Conservation (phyloP, 306 rosid genomes). For the Fragaria nilgerrensis region DNA sequence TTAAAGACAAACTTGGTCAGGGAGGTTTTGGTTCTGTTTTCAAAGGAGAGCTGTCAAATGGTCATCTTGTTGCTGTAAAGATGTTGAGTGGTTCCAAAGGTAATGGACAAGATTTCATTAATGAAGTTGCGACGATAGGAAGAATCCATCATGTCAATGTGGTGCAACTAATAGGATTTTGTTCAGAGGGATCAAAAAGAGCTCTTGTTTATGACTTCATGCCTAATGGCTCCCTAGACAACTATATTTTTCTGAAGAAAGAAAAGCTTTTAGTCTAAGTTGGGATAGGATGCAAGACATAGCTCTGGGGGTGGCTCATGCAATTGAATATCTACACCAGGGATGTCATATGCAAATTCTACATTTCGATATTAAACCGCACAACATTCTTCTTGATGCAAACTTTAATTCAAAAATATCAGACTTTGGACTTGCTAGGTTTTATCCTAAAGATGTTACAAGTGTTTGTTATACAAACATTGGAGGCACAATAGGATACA, state of each 20-base stretch:
- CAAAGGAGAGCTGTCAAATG: conserved; percentile 11
- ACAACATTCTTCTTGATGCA: conserved; percentile 14
- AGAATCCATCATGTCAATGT: conserved; percentile 13
- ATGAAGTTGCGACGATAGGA: conserved; percentile 6
- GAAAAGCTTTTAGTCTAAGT: background rate
- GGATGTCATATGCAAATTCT: conserved; percentile 16
- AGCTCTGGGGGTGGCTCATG: conserved; percentile 5
- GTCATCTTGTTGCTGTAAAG: conserved; percentile 14
- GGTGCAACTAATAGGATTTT: conserved; percentile 6
- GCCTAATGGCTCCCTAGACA: conserved; percentile 18
- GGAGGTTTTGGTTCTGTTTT: conserved; percentile 13
- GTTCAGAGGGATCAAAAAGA: background rate
- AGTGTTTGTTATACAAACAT: background rate
- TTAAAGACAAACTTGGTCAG: background rate
- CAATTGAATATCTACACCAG: conserved; percentile 12
- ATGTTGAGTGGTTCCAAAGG: conserved; percentile 14
- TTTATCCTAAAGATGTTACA: conserved; percentile 1
- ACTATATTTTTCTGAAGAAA: background rate
- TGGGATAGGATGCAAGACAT: conserved; percentile 9
- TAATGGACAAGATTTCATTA: conserved; percentile 8
- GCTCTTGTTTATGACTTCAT: conserved; percentile 19
- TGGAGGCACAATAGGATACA: conserved; percentile 17
- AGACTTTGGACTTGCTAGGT: conserved; percentile 15
- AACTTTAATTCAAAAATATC: conserved; percentile 7
- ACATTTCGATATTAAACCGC: conserved; percentile 22